Evolutionary conservation across 768 basidiomycete genomes (phyloP), one percentile per base, ranked within the genome.

Genomic region (Tricholoma furcatifolium): DNA sequence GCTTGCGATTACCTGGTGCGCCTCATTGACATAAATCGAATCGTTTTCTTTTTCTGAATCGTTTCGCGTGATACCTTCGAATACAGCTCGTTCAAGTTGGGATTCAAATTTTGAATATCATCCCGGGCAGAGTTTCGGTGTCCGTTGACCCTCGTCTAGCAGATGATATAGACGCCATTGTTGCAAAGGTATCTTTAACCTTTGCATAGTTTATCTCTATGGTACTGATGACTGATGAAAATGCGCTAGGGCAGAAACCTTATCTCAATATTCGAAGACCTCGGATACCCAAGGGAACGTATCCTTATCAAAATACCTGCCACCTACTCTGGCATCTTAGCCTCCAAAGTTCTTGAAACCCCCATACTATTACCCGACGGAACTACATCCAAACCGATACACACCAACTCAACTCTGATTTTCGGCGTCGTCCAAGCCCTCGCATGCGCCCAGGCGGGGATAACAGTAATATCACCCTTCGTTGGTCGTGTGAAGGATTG

Each of bases 401-500:
- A 66, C 59, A 70, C 70, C 17, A 74, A 72, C 54, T 58, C 70
- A n/a, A 72, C 71, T 1, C 68, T 72, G 24, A 53, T 74, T 5
- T 72, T 72, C 54, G 63, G 69, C 8, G 56, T 62, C 36, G 61
- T 66, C 3, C 72, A 74, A 43, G 72, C 72, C 6, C 46, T 67
- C 18, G 72, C 70, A 15, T 72, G 70, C 21, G 72, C 71, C 0
- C 67, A 72, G 46, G 71, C 72, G 1, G 66, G 69, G 7, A 57
- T 65, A 10, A 51, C 66, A 0, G 69, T 72, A 17, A 64, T 72
- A 20, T 72, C 70, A 1, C 69, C 70, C 1, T 73, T 72, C 60
- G 63, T 74, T 9, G 72, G 72, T n/a, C 62, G 71, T 20, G 71
- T 74, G 36, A 70, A 70, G 57, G 72, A 72, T 53, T 73, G 70